Percentiles rank a stretch among this genome's conserved stretches.
These are phyloP conservation scores for Paramyrothecium roridum DNA, from an alignment of 2,329 filamentous ascomycete genomes.

Conservation along the genomic window DNA sequence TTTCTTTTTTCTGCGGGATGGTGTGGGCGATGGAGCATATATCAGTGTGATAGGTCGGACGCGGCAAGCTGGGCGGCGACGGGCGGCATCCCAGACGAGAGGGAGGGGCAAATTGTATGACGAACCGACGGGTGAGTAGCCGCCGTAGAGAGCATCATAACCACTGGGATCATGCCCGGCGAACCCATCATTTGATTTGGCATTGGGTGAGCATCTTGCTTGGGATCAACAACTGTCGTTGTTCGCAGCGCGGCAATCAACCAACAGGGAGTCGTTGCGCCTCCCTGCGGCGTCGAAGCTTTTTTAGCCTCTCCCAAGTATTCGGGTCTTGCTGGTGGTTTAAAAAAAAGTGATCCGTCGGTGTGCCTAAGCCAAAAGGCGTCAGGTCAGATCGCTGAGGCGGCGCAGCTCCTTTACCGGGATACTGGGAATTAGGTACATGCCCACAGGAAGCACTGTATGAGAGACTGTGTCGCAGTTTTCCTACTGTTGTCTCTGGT, in stretches of 20 bases:
- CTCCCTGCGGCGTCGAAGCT: conserved; percentile 23
- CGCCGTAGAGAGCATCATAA: too few species aligned
- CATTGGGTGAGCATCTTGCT: background rate
- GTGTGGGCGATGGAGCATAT: background rate
- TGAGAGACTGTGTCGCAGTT: background rate
- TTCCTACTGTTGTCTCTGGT: too few species aligned
- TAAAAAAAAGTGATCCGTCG: conserved; percentile 23
- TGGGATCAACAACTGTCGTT: conserved; percentile 14
- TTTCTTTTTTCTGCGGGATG: background rate
- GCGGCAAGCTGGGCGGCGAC: background rate
- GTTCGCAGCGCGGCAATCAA: conserved; percentile 15
- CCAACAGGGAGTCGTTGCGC: conserved; percentile 27
- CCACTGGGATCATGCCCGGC: too few species aligned
- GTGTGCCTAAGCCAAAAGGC: conserved; percentile 19
- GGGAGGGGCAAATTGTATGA: too few species aligned
- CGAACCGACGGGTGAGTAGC: too few species aligned
- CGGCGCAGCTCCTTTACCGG: background rate
- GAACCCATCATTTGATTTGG: too few species aligned
- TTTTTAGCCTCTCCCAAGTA: conserved; percentile 36
- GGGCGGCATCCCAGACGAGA: background rate
- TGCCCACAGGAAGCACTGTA: background rate
- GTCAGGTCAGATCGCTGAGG: conserved; percentile 1
- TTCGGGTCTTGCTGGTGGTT: conserved; percentile 36
- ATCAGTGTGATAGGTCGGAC: background rate
- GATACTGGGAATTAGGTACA: background rate